Evolutionary conservation across 345 rosid species (phyloP).

Genomic region (Linum usitatissimum): DNA sequence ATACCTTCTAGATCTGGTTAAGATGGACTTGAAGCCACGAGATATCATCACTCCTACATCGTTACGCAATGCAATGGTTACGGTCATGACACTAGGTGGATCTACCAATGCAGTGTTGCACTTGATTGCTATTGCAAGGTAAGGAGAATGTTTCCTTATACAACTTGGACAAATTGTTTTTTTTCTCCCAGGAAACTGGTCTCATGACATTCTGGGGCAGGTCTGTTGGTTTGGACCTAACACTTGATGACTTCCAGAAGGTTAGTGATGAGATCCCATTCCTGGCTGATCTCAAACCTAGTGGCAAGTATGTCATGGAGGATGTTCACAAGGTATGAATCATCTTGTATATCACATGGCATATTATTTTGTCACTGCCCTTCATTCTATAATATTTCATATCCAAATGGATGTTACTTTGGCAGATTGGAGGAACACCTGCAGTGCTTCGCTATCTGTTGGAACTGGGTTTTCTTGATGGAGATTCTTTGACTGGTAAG

Average conservation of each 20-base stretch:
- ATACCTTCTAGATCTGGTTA: conserved; percentile 64
- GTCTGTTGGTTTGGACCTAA: conserved; percentile 88
- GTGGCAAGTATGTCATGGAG: conserved; percentile 98
- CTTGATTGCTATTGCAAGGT: conserved; percentile 96
- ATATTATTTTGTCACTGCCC: not conserved
- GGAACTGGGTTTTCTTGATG: conserved; percentile 54
- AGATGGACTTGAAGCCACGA: conserved; percentile 87
- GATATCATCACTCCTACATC: conserved; percentile 80
- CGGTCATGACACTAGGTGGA: conserved; percentile 95
- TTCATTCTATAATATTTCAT: not conserved
- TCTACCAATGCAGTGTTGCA: conserved; percentile 97
- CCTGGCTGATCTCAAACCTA: conserved; percentile 93
- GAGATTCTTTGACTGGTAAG: conserved; percentile 74
- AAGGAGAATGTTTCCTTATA: conserved; percentile 10
- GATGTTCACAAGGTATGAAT: conserved; percentile 75
- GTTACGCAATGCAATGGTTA: conserved; percentile 91
- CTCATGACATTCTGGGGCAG: conserved; percentile 33
- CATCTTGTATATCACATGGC: not conserved
- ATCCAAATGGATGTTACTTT: conserved; percentile 2
- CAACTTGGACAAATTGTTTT: conserved; percentile 4
- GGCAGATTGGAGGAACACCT: conserved; percentile 70
- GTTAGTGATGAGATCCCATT: conserved; percentile 85
- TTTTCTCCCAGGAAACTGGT: not conserved
- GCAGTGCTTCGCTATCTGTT: conserved; percentile 59
- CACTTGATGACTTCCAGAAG: conserved; percentile 92